These are phyloP conservation scores for Pyrenula massariospora DNA, from an alignment of 495 filamentous ascomycete species.

Conservation along the genomic window DNA sequence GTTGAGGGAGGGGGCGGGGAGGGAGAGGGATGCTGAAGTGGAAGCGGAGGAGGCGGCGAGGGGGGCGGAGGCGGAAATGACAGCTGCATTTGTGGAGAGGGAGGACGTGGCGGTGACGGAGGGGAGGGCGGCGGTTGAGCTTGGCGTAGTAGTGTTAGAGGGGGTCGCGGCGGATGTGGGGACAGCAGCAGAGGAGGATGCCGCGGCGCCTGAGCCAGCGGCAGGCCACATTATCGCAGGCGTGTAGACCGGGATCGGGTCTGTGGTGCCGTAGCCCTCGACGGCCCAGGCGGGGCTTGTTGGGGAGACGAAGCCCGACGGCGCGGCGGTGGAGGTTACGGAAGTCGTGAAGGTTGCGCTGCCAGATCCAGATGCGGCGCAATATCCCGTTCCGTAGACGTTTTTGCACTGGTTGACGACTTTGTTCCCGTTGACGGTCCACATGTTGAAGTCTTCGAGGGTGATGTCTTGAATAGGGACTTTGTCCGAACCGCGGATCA, in stretches of 20 bases:
- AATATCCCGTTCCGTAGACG: conserved; percentile 31
- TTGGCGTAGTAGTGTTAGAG: not conserved
- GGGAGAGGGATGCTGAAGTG: not conserved
- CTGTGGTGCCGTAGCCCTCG: conserved; percentile 17
- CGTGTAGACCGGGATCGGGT: conserved; percentile 15
- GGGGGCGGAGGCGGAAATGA: not conserved
- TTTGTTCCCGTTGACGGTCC: conserved; percentile 33
- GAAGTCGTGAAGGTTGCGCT: conserved; percentile 5
- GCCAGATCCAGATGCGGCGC: conserved; percentile 14
- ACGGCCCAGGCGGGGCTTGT: conserved; percentile 14
- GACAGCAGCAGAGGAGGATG: not conserved
- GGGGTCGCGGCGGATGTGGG: not conserved
- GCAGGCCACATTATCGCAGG: conserved; percentile 13
- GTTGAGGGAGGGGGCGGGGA: not conserved
- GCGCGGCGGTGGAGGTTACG: conserved; percentile 14
- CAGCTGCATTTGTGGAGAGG: not conserved
- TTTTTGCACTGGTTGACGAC: conserved; percentile 32
- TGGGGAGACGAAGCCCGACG: conserved; percentile 13
- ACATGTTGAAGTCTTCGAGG: conserved; percentile 34
- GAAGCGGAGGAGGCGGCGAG: not conserved
- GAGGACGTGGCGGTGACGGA: not conserved
- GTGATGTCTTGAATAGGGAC: conserved; percentile 24
- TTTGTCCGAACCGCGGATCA: conserved; percentile 27
- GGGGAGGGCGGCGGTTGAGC: not conserved
- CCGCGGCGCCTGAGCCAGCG: not conserved